phyloP scores from a whole-genome alignment of 2,329 filamentous ascomycete species.

The Aureobasidium sp. region DNA sequence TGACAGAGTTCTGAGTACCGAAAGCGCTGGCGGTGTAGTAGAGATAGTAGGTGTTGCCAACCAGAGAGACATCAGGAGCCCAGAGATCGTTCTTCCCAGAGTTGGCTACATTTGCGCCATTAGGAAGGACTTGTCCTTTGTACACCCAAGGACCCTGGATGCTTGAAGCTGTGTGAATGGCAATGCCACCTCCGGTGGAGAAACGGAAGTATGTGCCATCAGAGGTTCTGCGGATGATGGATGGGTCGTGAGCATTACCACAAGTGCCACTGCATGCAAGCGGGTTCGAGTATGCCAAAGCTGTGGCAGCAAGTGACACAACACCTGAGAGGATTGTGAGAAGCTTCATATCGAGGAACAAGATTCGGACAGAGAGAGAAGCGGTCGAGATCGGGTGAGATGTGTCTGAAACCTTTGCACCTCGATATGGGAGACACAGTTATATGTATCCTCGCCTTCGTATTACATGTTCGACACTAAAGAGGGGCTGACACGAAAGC shows the following conservation, averaged over 20 bases:
- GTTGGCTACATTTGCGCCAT: slow-evolving; percentile 41
- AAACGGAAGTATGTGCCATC: slow-evolving; percentile 50
- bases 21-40: slow-evolving; percentile 61
- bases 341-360: slow-evolving; percentile 10
- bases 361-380: not conserved
- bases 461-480: not conserved
- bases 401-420: not conserved
- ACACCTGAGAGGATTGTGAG: not conserved
- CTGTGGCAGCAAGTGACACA: slow-evolving; percentile 17
- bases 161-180: slow-evolving; percentile 41
- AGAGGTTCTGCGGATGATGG: slow-evolving; percentile 39
- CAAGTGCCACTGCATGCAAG: slow-evolving; percentile 36
- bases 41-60: slow-evolving; percentile 55
- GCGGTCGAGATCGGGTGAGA: slow-evolving; percentile 5
- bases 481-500: not conserved
- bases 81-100: slow-evolving; percentile 44
- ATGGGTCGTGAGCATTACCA: slow-evolving; percentile 44
- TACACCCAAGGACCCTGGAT: slow-evolving; percentile 47
- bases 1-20: slow-evolving; percentile 54
- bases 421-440: not conserved
- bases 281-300: slow-evolving; percentile 34
- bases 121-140: slow-evolving; percentile 40
- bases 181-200: slow-evolving; percentile 45
- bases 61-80: slow-evolving; percentile 56
- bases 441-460: not conserved